phyloP scores from a whole-genome alignment of 495 filamentous ascomycete species.

The Podospora appendiculata region DNA sequence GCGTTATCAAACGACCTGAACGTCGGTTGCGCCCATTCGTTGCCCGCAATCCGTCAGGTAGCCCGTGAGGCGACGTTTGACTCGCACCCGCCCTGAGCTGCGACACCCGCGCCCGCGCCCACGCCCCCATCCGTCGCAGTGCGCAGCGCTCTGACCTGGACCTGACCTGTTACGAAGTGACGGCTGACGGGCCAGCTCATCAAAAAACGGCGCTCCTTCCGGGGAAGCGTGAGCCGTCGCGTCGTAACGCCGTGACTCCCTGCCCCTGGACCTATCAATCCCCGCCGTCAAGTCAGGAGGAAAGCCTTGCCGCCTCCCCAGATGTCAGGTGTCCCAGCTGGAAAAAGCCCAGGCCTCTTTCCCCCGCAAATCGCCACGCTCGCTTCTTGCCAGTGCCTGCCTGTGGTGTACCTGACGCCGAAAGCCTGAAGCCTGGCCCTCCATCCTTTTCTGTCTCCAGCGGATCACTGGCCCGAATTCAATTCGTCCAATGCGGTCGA shows the following conservation, averaged over 20 bases:
- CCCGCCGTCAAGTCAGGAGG: constrained; percentile 16
- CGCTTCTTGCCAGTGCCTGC: background rate
- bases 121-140: too few species aligned
- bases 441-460: background rate
- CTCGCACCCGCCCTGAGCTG: too few species aligned
- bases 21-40: too few species aligned
- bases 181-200: background rate
- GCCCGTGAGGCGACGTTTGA: too few species aligned
- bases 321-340: constrained; percentile 22
- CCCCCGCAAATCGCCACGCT: constrained; percentile 26
- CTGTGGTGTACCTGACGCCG: background rate
- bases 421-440: constrained; percentile 4
- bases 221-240: background rate
- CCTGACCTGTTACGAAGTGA: background rate
- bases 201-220: constrained; percentile 17
- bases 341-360: constrained; percentile 11
- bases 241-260: background rate
- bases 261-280: background rate
- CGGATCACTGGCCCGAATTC: constrained; percentile 12
- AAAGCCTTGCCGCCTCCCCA: constrained; percentile 21
- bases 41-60: too few species aligned
- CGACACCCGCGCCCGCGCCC: too few species aligned
- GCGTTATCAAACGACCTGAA: too few species aligned
- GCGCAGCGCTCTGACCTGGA: too few species aligned
- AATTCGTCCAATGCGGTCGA: constrained; percentile 9